These are phyloP conservation scores for Suillus hirtellus DNA, from an alignment of 768 basidiomycete genomes.

Conservation along the genomic window DNA sequence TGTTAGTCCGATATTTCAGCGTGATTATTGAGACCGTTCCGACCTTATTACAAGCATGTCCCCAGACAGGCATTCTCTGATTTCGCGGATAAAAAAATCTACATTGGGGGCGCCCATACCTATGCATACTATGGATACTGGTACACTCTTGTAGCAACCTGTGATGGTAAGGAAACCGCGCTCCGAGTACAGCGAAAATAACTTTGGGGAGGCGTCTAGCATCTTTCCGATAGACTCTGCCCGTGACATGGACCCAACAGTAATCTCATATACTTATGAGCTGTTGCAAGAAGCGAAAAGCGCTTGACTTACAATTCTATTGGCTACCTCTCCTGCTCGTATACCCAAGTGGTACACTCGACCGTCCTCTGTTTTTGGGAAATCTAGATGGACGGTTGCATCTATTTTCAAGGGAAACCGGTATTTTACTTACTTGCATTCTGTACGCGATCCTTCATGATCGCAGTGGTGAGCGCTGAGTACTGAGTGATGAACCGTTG, in stretches of 20 bases:
- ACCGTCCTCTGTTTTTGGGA: constrained; percentile 70
- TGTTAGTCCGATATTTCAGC: constrained; percentile 6
- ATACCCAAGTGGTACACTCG: constrained; percentile 82
- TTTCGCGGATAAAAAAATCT: constrained; percentile 85
- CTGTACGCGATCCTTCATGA: constrained; percentile 61
- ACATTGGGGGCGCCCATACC: constrained; percentile 84
- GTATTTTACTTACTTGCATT: constrained; percentile 60
- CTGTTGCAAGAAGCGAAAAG: constrained; percentile 2
- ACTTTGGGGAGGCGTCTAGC: constrained; percentile 59
- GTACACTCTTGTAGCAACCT: constrained; percentile 60
- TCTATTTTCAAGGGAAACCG: background rate
- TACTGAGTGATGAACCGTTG: too few relatives aligned
- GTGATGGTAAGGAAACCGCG: constrained; percentile 77
- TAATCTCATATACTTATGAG: constrained; percentile 48
- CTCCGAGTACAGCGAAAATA: constrained; percentile 67
- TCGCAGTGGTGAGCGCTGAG: background rate
- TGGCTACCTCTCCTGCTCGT: constrained; percentile 75
- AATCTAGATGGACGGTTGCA: constrained; percentile 47
- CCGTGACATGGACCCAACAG: constrained; percentile 73
- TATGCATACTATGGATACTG: constrained; percentile 74
- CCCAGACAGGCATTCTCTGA: constrained; percentile 69
- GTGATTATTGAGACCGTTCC: constrained; percentile 10
- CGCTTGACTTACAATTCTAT: constrained; percentile 60
- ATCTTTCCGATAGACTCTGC: constrained; percentile 57
- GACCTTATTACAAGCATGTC: constrained; percentile 55